Evolutionary conservation across 345 rosid species (phyloP).

Genomic region (Erodium maritimum): DNA sequence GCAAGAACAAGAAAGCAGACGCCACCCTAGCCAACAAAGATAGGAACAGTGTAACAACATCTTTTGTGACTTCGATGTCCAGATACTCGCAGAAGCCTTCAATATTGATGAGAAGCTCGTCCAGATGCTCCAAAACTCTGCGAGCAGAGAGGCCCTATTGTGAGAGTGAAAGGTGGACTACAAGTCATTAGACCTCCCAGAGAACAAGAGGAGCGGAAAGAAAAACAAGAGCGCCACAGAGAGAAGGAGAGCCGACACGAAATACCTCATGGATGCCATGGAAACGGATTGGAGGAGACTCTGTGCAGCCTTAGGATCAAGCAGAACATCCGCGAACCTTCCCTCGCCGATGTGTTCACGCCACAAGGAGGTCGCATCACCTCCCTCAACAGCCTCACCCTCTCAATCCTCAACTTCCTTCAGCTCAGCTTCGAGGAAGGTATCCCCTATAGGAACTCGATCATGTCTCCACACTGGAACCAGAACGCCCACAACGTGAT

Average conservation of each 20-base stretch:
- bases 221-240: conserved; percentile 2
- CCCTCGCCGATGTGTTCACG: conserved; percentile 19
- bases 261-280: background rate
- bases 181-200: conserved; percentile 7
- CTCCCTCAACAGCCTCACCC: conserved; percentile 16
- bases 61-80: conserved; percentile 16
- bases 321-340: conserved; percentile 16
- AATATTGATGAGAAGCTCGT: conserved; percentile 10
- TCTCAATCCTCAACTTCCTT: conserved; percentile 16
- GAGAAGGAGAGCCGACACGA: background rate
- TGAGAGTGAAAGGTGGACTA: conserved; percentile 8
- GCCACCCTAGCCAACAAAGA: no score
- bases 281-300: conserved; percentile 21
- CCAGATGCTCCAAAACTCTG: conserved; percentile 7
- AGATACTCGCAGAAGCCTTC: conserved; percentile 21
- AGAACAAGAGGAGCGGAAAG: conserved; percentile 1
- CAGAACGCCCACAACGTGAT: conserved; percentile 49
- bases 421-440: no score
- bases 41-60: conserved; percentile 11
- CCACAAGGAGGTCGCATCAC: conserved; percentile 21
- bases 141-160: conserved; percentile 15
- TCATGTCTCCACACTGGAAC: conserved; percentile 57
- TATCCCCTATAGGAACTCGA: conserved; percentile 21
- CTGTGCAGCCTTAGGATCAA: conserved; percentile 22
- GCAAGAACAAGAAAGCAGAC: no score